Conservation (phyloP, 1,284 basidiomycete genomes). For the Trametes hirsuta region DNA sequence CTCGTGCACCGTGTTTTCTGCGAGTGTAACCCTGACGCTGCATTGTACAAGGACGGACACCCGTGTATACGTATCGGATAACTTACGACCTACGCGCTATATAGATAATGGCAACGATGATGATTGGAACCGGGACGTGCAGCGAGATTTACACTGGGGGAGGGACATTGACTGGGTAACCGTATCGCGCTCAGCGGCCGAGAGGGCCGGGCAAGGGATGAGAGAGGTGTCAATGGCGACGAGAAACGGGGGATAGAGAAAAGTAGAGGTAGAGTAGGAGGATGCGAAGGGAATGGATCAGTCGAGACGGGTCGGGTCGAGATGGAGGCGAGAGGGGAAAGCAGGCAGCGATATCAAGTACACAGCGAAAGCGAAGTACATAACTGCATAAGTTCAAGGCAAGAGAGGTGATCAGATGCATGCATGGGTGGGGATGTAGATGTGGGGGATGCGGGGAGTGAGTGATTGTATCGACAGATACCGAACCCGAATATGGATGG, state of each 20-base stretch:
- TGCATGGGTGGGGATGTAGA: not conserved
- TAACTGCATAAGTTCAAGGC: slow-evolving; percentile 30
- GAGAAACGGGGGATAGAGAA: not conserved
- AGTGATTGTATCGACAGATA: not conserved
- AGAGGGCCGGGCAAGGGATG: not conserved
- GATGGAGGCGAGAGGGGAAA: not conserved
- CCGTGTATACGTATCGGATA: slow-evolving; percentile 20
- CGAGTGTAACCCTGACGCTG: no score
- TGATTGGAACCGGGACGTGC: not conserved
- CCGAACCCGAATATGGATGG: not conserved
- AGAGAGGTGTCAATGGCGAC: not conserved
- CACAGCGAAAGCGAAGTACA: slow-evolving; percentile 29
- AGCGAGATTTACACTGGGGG: not conserved
- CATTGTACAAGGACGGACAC: not conserved
- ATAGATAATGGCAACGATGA: slow-evolving; percentile 5
- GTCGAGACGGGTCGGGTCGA: not conserved
- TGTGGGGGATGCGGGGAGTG: not conserved
- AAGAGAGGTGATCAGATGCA: slow-evolving; percentile 12
- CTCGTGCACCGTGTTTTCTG: no score
- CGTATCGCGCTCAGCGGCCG: not conserved
- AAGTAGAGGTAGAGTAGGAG: not conserved
- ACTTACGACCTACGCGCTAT: slow-evolving; percentile 8
- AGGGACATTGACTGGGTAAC: not conserved
- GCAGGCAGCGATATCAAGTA: slow-evolving; percentile 25
- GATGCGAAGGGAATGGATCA: no score